Evolutionary conservation across 495 filamentous ascomycete species (phyloP), one percentile per base, ranked within the genome.

Genomic region (Bryoglossum gracile): DNA sequence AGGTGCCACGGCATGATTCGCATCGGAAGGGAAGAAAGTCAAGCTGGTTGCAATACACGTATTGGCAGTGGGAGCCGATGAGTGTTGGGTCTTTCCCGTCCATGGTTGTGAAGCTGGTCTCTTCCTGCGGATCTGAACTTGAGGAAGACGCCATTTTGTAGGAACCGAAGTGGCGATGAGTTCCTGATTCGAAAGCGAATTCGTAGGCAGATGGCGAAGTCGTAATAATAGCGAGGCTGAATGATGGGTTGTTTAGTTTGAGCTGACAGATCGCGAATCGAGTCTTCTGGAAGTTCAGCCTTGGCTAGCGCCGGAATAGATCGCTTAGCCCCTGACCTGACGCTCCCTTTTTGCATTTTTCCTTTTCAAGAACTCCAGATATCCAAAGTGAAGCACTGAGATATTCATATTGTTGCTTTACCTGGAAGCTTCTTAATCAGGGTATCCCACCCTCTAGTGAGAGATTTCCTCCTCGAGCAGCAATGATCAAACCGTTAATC

Each of bases 11-110:
- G 60, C 92, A 98, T 62, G 83, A 89, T 66, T 92, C 85, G 74
- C 92, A 98, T 56, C 80, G 75, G 70, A 96, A 98, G 32, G 92
- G 92, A 9, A 98, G 83, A 70, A 97, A 97, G 69, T 97, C 94
- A 38, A 97, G 86, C 60, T 86, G 83, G 63, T 89, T 81, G 76
- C 92, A 98, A 75, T 87, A 89, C 54, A 80, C 68, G 68, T 85
- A 82, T 67, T 96, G 81, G 75, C 92, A 98, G 71, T 95, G 89
- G 46, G 81, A 78, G 58, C 92, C 92, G 63, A 97, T 86, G 9
- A 87, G 76, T 55, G 83, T 82, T 30, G 87, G 78, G 68, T 95
- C 88, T 60, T 68, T 67, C 33, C 55, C 58, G 42, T 61, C 54
- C 57, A 83, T 74, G 67, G 82, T 75, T 61, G 49, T 59, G 59